Conservation (phyloP, 192 early-diverging fungal genomes). For the Backusella circina region DNA sequence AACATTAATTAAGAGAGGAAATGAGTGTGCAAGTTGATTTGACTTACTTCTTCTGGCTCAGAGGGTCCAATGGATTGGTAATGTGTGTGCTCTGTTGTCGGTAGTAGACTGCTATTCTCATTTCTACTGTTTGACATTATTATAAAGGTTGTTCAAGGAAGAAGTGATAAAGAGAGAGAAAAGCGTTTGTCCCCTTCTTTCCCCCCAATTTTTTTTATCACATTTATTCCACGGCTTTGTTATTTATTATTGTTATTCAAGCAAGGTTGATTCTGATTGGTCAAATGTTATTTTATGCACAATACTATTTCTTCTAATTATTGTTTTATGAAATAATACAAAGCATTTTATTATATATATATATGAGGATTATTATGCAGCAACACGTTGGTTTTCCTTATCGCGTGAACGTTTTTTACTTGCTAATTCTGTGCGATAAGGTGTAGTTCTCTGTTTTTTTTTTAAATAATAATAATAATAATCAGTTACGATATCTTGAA, state of each 20-base stretch:
- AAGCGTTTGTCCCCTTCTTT: not conserved
- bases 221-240: too few species aligned
- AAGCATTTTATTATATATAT: not conserved
- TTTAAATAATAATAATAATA: not conserved
- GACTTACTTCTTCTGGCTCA: not conserved
- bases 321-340: not conserved
- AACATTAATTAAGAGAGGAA: not conserved
- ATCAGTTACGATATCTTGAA: not conserved
- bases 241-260: too few species aligned
- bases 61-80: constrained; percentile 7
- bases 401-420: not conserved
- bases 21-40: not conserved
- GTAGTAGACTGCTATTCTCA: not conserved
- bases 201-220: too few species aligned
- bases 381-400: not conserved
- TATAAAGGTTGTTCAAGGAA: not conserved
- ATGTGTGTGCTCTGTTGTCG: not conserved
- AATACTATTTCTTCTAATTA: not conserved
- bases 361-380: not conserved
- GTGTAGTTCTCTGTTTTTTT: constrained; percentile 8
- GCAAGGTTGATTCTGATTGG: not conserved
- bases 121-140: not conserved
- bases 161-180: not conserved
- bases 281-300: not conserved
- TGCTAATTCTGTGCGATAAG: constrained; percentile 1